Evolutionary conservation across 306 rosid species (phyloP).

Genomic region (Cucurbita pepo): DNA sequence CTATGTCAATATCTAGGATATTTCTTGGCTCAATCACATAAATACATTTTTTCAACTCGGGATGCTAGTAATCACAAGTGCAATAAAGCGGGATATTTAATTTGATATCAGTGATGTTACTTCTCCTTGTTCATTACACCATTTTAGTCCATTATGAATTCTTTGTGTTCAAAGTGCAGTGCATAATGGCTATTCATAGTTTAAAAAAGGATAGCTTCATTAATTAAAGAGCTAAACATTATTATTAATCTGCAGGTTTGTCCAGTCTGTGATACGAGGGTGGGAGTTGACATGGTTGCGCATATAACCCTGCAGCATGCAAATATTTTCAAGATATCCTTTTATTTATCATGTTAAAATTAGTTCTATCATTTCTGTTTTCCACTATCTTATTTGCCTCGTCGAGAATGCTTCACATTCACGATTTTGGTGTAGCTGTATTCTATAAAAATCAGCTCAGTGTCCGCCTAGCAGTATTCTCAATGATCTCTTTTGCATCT

Average conservation of each 20-base stretch:
- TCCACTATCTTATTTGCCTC: background rate
- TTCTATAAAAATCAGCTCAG: background rate
- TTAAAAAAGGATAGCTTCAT: background rate
- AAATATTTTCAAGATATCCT: slow-evolving; percentile 93
- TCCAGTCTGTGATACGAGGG: slow-evolving; percentile 88
- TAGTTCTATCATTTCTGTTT: background rate
- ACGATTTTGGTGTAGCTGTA: background rate
- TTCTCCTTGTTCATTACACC: background rate
- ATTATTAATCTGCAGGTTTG: slow-evolving; percentile 50
- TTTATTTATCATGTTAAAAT: slow-evolving; percentile 5
- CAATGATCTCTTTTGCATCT: background rate
- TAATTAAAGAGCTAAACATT: background rate
- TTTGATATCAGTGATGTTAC: background rate
- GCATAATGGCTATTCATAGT: background rate
- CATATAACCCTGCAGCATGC: slow-evolving; percentile 94
- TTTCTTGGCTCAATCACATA: background rate
- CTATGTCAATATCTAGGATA: background rate
- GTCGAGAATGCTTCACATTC: background rate
- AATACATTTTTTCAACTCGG: background rate
- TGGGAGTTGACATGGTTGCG: slow-evolving; percentile 94
- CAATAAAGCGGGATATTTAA: background rate
- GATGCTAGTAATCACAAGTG: background rate
- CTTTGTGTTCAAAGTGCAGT: background rate
- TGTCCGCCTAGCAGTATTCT: background rate
- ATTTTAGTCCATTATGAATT: background rate